phyloP scores from a whole-genome alignment of 352 stramenopile species.

The Pythium myriotylum region DNA sequence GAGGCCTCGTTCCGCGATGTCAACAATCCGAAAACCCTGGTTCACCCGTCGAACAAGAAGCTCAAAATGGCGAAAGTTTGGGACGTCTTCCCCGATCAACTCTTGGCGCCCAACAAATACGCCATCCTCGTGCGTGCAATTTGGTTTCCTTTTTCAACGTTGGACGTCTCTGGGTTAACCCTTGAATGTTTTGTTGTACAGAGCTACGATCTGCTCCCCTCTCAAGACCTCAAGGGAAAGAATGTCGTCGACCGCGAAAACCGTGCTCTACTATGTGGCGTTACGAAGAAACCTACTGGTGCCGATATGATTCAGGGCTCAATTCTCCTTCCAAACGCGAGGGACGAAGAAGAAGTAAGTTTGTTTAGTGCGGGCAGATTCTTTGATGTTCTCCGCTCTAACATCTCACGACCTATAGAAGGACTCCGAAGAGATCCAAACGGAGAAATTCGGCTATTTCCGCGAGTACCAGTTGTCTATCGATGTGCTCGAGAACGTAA shows the following conservation, averaged over 20 bases:
- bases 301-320: constrained; percentile 75
- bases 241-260: constrained; percentile 68
- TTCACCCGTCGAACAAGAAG: constrained; percentile 83
- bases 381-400: neutral
- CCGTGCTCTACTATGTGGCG: constrained; percentile 69
- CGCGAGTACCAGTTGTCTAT: constrained; percentile 82
- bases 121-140: constrained; percentile 65
- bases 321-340: constrained; percentile 65
- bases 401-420: constrained; percentile 25
- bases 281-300: constrained; percentile 67
- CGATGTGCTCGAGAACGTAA: constrained; percentile 67
- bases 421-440: constrained; percentile 44
- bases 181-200: constrained; percentile 22
- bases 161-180: neutral
- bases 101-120: constrained; percentile 84
- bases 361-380: neutral
- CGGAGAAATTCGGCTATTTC: constrained; percentile 83
- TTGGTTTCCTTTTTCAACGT: neutral
- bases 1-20: constrained; percentile 81
- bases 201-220: constrained; percentile 88
- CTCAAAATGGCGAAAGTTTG: constrained; percentile 82
- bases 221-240: constrained; percentile 77
- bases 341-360: constrained; percentile 56
- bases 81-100: constrained; percentile 81
- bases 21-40: constrained; percentile 59